These are phyloP conservation scores for Suhomyces bolitotheri DNA, from an alignment of 1,139 yeast species.

Conservation along the genomic window DNA sequence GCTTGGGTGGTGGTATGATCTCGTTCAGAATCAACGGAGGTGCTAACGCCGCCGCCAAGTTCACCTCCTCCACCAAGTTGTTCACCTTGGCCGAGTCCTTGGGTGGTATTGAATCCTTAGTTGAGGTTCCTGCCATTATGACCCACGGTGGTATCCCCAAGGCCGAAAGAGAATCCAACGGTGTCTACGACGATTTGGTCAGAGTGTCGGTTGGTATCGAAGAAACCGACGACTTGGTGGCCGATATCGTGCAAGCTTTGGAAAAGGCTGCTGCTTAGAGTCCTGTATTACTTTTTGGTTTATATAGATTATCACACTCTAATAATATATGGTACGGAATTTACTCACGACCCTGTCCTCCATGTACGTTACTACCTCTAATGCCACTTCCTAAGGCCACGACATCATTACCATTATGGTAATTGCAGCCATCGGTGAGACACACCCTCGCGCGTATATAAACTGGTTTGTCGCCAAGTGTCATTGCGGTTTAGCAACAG, in stretches of 20 bases:
- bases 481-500: not conserved
- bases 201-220: conserved; percentile 88
- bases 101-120: conserved; percentile 85
- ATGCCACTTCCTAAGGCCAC: no score
- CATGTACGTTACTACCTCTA: no score
- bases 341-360: no score
- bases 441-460: no score
- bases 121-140: conserved; percentile 91
- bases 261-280: conserved; percentile 25
- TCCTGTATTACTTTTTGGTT: no score
- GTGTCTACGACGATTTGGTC: conserved; percentile 79
- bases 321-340: no score
- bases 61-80: conserved; percentile 71
- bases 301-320: no score
- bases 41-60: conserved; percentile 69
- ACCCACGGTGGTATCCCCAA: conserved; percentile 91
- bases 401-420: no score
- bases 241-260: conserved; percentile 74
- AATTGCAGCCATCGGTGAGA: no score
- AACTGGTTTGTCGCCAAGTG: no score
- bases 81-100: conserved; percentile 88
- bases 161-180: conserved; percentile 75
- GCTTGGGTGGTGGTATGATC: conserved; percentile 90
- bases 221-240: conserved; percentile 73
- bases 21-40: conserved; percentile 87